A percentile compares a stretch with the other conserved stretches of the same genome.
These are phyloP conservation scores for Knoxdaviesia capensis DNA, from an alignment of 2,329 filamentous ascomycete genomes.

Conservation along the genomic window DNA sequence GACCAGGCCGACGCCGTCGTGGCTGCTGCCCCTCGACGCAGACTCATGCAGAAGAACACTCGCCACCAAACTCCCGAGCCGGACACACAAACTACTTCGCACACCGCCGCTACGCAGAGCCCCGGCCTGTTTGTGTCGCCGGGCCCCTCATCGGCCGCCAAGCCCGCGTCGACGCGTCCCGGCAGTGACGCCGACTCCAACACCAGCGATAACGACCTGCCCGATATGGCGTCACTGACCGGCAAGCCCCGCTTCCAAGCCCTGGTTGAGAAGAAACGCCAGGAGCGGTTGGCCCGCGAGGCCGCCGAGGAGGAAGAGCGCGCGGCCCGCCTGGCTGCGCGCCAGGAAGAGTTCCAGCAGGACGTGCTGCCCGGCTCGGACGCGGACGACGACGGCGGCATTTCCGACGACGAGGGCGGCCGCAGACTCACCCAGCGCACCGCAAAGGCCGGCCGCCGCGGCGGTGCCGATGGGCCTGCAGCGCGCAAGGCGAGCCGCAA, in stretches of 20 bases:
- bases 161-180: slow-evolving; percentile 7
- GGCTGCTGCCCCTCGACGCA: slow-evolving; percentile 17
- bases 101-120: slow-evolving; percentile 9
- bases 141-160: slow-evolving; percentile 12
- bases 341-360: slow-evolving; percentile 13
- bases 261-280: slow-evolving; percentile 52
- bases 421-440: slow-evolving; percentile 42
- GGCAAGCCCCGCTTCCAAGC: slow-evolving; percentile 46
- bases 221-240: slow-evolving; percentile 10
- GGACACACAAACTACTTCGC: slow-evolving; percentile 8
- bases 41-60: slow-evolving; percentile 16
- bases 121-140: slow-evolving; percentile 39
- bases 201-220: slow-evolving; percentile 24
- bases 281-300: slow-evolving; percentile 49
- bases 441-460: slow-evolving; percentile 46
- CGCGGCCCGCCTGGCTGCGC: slow-evolving; percentile 22
- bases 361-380: slow-evolving; percentile 15
- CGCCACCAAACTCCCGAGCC: slow-evolving; percentile 14
- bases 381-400: slow-evolving; percentile 15
- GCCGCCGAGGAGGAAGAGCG: slow-evolving; percentile 24
- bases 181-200: slow-evolving; percentile 15
- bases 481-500: slow-evolving; percentile 82
- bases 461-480: slow-evolving; percentile 25
- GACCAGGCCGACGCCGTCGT: slow-evolving; percentile 21
- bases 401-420: slow-evolving; percentile 22